These are phyloP conservation scores for Hypoxylon crocopeplum DNA, from an alignment of 495 filamentous ascomycete genomes.

Conservation along the genomic window DNA sequence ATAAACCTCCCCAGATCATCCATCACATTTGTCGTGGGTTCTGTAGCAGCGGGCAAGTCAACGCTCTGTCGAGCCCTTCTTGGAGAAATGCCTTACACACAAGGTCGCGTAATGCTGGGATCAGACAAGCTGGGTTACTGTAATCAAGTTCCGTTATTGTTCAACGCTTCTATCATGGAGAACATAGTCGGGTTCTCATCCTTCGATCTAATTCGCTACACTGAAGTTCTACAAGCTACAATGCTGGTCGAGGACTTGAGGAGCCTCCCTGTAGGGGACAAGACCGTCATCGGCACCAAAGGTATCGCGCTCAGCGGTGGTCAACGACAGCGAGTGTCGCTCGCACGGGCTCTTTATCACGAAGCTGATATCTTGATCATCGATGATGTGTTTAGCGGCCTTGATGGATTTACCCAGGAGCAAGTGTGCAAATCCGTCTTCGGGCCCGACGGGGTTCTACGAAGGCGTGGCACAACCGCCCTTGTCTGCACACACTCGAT, in stretches of 20 bases:
- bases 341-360: slow-evolving; percentile 66
- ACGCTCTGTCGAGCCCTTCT: slow-evolving; percentile 57
- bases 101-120: slow-evolving; percentile 25
- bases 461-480: slow-evolving; percentile 55
- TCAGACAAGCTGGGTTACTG: slow-evolving; percentile 30
- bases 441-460: slow-evolving; percentile 60
- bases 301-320: slow-evolving; percentile 70
- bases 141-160: slow-evolving; percentile 53
- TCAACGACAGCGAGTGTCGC: slow-evolving; percentile 68
- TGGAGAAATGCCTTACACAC: slow-evolving; percentile 49
- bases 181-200: slow-evolving; percentile 59
- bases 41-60: slow-evolving; percentile 58
- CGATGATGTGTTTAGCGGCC: slow-evolving; percentile 66
- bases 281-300: slow-evolving; percentile 66
- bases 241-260: slow-evolving; percentile 62
- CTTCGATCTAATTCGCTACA: slow-evolving; percentile 64
- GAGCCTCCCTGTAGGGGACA: slow-evolving; percentile 60
- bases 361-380: slow-evolving; percentile 60
- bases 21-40: slow-evolving; percentile 52
- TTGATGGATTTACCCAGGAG: slow-evolving; percentile 67
- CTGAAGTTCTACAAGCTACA: slow-evolving; percentile 65
- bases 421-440: slow-evolving; percentile 64
- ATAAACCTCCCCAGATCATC: slow-evolving; percentile 42
- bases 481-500: slow-evolving; percentile 54
- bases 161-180: slow-evolving; percentile 64